Evolutionary conservation across 495 filamentous ascomycete species (phyloP).

Genomic region (Aspergillus cavernicola): DNA sequence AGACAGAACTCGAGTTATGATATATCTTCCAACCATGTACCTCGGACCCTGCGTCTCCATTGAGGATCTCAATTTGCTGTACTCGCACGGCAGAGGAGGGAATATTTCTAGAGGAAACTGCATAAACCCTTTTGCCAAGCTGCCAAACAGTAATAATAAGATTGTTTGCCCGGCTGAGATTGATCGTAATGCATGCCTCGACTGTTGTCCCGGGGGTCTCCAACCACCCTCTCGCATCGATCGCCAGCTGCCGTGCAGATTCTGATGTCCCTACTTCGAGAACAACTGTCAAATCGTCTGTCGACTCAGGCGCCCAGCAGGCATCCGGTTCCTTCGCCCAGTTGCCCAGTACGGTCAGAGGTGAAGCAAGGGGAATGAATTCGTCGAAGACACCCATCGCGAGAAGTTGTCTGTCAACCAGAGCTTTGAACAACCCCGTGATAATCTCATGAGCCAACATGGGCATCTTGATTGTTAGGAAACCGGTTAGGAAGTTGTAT

Average conservation of each 20-base stretch:
- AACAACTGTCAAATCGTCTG: background rate
- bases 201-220: constrained; percentile 2
- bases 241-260: background rate
- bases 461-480: constrained; percentile 2
- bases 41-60: background rate
- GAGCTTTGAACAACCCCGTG: background rate
- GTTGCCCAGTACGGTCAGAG: background rate
- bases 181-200: constrained; percentile 1
- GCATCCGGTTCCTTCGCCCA: constrained; percentile 4
- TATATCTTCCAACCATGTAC: background rate
- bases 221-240: constrained; percentile 2
- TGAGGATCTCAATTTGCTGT: constrained; percentile 2
- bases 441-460: background rate
- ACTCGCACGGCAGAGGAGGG: background rate
- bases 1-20: background rate
- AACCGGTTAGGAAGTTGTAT: background rate
- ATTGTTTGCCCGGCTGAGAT: background rate
- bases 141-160: constrained; percentile 1
- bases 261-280: background rate
- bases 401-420: background rate
- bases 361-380: background rate
- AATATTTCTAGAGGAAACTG: background rate
- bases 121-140: background rate
- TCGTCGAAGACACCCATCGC: background rate
- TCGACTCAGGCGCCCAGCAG: background rate